phyloP scores from a whole-genome alignment of 2,329 filamentous ascomycete species.

The Claviceps africana region DNA sequence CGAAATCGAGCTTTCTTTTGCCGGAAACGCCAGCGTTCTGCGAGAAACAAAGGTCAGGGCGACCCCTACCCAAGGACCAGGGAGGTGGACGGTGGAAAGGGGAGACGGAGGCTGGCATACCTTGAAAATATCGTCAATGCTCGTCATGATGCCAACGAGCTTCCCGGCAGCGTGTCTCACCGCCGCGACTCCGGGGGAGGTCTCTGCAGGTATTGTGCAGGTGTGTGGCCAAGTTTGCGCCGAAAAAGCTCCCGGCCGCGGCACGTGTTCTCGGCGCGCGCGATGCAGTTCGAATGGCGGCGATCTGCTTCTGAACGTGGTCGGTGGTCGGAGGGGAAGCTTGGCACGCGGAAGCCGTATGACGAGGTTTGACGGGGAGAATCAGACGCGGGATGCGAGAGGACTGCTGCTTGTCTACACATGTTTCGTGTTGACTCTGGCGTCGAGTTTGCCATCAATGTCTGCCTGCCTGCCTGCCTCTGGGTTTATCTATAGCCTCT shows the following conservation, averaged over 20 bases:
- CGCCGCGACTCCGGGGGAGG: neutral
- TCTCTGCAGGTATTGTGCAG: too few species aligned
- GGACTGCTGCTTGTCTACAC: neutral
- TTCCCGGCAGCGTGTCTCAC: neutral
- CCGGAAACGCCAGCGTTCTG: conserved; percentile 32
- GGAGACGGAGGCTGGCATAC: conserved; percentile 11
- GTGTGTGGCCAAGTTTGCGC: neutral
- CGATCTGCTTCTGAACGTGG: neutral
- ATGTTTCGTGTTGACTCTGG: too few species aligned
- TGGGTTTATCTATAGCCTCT: too few species aligned
- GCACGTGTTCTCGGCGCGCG: neutral
- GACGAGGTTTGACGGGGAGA: neutral
- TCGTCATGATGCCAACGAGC: conserved; percentile 29
- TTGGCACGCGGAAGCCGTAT: neutral
- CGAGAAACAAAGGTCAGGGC: neutral
- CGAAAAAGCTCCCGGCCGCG: neutral
- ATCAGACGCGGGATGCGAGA: neutral
- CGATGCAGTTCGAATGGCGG: neutral
- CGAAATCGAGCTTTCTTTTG: conserved; percentile 50
- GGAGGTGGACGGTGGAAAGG: too few species aligned
- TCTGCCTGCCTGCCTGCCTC: too few species aligned
- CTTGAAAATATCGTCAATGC: conserved; percentile 47
- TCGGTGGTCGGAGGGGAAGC: neutral
- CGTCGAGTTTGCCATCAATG: too few species aligned
- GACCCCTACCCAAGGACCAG: neutral